phyloP scores from a whole-genome alignment of 768 basidiomycete species.

The Kwoniella dendrophila region DNA sequence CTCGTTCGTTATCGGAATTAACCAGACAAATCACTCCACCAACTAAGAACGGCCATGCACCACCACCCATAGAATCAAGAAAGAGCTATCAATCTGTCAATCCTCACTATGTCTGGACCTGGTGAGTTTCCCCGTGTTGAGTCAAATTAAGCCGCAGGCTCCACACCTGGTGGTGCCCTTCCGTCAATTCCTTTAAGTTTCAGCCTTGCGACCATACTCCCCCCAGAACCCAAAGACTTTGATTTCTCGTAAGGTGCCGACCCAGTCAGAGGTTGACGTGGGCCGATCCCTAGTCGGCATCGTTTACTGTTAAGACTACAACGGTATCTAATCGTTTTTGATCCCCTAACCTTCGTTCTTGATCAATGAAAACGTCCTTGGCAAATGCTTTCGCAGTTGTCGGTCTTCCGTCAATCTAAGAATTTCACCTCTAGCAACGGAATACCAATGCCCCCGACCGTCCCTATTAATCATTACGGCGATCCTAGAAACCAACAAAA shows the following conservation, averaged over 20 bases:
- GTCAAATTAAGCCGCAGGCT: conserved; percentile 84
- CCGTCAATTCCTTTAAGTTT: conserved; percentile 83
- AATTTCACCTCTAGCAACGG: conserved; percentile 81
- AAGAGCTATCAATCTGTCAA: conserved; percentile 82
- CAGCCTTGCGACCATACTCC: conserved; percentile 72
- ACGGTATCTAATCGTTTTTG: conserved; percentile 81
- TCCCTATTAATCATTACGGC: conserved; percentile 78
- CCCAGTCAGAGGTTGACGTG: conserved; percentile 64
- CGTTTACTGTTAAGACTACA: conserved; percentile 83
- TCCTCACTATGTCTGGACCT: conserved; percentile 75
- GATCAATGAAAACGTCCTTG: conserved; percentile 84
- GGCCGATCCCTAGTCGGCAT: conserved; percentile 78
- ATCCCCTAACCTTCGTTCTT: conserved; percentile 81
- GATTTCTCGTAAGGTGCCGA: conserved; percentile 83
- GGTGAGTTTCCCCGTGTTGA: conserved; percentile 57
- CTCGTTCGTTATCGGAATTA: conserved; percentile 94
- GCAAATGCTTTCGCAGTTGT: conserved; percentile 82
- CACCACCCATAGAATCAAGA: conserved; percentile 82
- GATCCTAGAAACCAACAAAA: conserved; percentile 81
- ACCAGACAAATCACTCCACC: conserved; percentile 92
- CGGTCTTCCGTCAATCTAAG: conserved; percentile 79
- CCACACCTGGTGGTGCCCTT: conserved; percentile 78
- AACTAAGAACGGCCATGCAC: conserved; percentile 89
- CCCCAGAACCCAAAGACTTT: conserved; percentile 86
- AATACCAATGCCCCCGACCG: conserved; percentile 82